A percentile compares a stretch with the other conserved stretches of the same genome.
Evolutionary conservation across 495 filamentous ascomycete species (phyloP).

Genomic region (Poronia punctata): DNA sequence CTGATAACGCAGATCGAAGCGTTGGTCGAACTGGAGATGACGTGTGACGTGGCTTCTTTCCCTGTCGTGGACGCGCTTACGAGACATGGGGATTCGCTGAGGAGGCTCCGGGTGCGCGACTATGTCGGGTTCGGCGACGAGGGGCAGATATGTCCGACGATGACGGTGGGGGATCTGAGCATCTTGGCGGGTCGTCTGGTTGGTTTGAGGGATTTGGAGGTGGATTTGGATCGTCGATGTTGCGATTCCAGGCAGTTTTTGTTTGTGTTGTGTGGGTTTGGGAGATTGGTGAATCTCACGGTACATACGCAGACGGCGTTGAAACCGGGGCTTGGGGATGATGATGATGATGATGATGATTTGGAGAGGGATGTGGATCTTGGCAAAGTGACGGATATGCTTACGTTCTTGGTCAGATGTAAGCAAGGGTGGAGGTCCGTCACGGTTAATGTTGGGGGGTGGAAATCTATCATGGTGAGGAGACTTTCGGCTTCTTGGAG

Average conservation of each 20-base stretch:
- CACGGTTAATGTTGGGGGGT: conserved; percentile 25
- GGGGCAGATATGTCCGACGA: conserved; percentile 16
- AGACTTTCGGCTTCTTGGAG: conserved; percentile 19
- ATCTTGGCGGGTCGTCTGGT: conserved; percentile 11
- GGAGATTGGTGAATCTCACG: conserved; percentile 12
- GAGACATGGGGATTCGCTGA: conserved; percentile 16
- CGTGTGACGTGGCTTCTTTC: conserved; percentile 17
- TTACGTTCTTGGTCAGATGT: conserved; percentile 5
- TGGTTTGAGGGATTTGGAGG: conserved; percentile 14
- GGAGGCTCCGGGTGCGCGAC: conserved; percentile 19
- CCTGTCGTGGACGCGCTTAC: conserved; percentile 16
- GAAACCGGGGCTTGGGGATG: conserved; percentile 4
- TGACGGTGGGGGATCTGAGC: conserved; percentile 12
- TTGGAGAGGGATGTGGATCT: conserved; percentile 1
- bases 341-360: background rate
- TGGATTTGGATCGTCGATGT: conserved; percentile 19
- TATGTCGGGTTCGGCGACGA: conserved; percentile 23
- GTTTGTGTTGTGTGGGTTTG: conserved; percentile 11
- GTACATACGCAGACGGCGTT: conserved; percentile 25
- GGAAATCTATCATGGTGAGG: conserved; percentile 23
- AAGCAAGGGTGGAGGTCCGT: conserved; percentile 16
- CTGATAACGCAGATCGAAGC: conserved; percentile 18
- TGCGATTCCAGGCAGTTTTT: conserved; percentile 13
- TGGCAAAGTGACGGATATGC: conserved; percentile 6
- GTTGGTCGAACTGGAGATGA: conserved; percentile 15